Evolutionary conservation across 257 asterid genomes (phyloP), one percentile per base, ranked within the genome.

Genomic region (Verbena officinalis): DNA sequence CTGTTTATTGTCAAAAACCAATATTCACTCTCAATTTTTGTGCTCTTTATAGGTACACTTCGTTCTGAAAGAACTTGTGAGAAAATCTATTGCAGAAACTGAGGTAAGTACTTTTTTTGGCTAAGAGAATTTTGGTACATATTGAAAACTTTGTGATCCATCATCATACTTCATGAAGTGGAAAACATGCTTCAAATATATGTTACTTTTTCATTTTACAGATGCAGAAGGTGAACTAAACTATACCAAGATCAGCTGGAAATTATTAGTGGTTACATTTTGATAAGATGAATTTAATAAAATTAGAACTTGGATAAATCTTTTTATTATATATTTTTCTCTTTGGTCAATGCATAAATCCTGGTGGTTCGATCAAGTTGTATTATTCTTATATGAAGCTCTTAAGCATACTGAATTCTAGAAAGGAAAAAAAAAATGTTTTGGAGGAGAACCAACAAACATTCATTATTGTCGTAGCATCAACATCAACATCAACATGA

Each of bases 1-100:
- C 38, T 36, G 46, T 61, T 22, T 64, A 40, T n/a, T n/a, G 33
- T 27, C 5, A 2, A 8, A 60, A 33, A 70, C 44, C 62, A 16
- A 56, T 68, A 13, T 56, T 58, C 52, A 19, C 19, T 50, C 60
- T 61, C 15, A 30, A 16, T 63, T 30, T 23, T 53, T 19, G 7
- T 30, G 38, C 8, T 56, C 44, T 76, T 55, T 71, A 62, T 70
- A 93, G 99, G 99, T 93, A 44, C 99, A 93, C 73, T 75, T 83
- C 49, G 65, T 93, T 75, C 81, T 93, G 66, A 93, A 90, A 79
- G 96, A 93, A 83, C 96, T 93, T 58, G 96, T 93, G 60, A 84
- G 97, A 77, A 90, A 86, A 71, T 93, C 97, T 7, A 78, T 90
- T 71, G 85, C 86, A 65, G 97, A 79, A 72, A 87, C 96, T 15